Base-by-base conservation (phyloP, 805 yeast species). In the Spathaspora arborariae region DNA sequence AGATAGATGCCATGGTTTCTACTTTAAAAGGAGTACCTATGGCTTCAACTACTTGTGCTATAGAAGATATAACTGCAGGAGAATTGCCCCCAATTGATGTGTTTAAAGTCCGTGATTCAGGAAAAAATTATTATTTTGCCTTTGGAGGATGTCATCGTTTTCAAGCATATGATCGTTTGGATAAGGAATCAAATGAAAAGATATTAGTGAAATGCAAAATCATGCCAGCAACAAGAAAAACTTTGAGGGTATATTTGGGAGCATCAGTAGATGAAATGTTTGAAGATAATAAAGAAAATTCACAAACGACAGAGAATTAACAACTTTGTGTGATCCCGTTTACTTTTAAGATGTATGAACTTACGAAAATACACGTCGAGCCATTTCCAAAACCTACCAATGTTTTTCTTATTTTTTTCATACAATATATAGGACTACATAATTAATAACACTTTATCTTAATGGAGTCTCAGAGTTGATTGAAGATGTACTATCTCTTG, bases 61-160 rank as follows among this genome's bases (percentile, higher is more conserved):
- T 78, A 9, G 76, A 69, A 46, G 72, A 76, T 20, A 75, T 79
- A 30, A 62, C 67, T 1, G 37, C 82, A 6, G 90, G 90, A 1
- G 85, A 84, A 53, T 64, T 88, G 34, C 96, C 96, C 2, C 92
- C 96, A 1, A 75, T 89, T 13, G 96, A 88, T 62, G 89, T 88
- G 0, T 65, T 88, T 51, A 74, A 75, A 33, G 86, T 88, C 2
- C 71, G 83, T 38, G 85, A 84, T 37, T 61, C 76, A 6, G 92
- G 88, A 1, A 65, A 78, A 42, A 72, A 65, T 33, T 76, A 75
- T 60, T 88, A 84, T 58, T 88, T 86, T 64, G 95, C 91, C 1
- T 88, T 88, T 65, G 96, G 96, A 5, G 96, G 96, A 0, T 88
- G 96, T 59, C 96, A 88, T 59, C 65, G 96, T 51, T 84, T 88